Percentiles rank a stretch among this genome's conserved stretches.
Evolutionary conservation across 805 yeast species (phyloP).

Genomic region (Wickerhamiella sorbophila): DNA sequence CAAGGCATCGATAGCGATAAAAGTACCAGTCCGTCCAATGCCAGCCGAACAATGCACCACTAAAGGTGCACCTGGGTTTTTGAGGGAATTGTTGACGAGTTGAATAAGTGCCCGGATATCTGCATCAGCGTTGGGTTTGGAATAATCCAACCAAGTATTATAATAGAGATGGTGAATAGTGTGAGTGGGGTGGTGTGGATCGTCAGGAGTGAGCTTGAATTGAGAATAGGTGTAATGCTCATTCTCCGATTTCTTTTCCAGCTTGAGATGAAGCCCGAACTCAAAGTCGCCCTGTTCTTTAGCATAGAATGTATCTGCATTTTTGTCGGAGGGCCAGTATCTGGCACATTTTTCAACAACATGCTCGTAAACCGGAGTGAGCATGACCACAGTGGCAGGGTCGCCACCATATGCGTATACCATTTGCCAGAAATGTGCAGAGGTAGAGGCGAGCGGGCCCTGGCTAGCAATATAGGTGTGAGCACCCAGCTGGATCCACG

Average conservation of each 20-base stretch:
- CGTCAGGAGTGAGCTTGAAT: conserved; percentile 13
- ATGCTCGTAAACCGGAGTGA: conserved; percentile 63
- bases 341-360: conserved; percentile 69
- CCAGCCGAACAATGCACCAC: conserved; percentile 94
- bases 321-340: conserved; percentile 47
- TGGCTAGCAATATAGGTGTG: conserved; percentile 58
- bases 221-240: conserved; percentile 16
- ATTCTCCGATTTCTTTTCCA: conserved; percentile 10
- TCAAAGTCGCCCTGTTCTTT: conserved; percentile 10
- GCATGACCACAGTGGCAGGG: conserved; percentile 48
- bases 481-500: conserved; percentile 40
- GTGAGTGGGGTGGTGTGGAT: conserved; percentile 12
- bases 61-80: conserved; percentile 37
- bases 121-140: conserved; percentile 33
- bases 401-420: conserved; percentile 59
- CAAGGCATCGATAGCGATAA: conserved; percentile 52
- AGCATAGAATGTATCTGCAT: conserved; percentile 7
- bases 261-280: conserved; percentile 14
- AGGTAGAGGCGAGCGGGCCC: conserved; percentile 67
- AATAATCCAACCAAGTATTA: conserved; percentile 73
- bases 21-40: conserved; percentile 91
- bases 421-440: conserved; percentile 76
- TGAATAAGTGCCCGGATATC: conserved; percentile 41
- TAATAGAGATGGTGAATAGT: conserved; percentile 51
- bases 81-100: conserved; percentile 32